Base-by-base conservation (phyloP, 2,329 filamentous ascomycete species). In the Xylariaceae sp. region DNA sequence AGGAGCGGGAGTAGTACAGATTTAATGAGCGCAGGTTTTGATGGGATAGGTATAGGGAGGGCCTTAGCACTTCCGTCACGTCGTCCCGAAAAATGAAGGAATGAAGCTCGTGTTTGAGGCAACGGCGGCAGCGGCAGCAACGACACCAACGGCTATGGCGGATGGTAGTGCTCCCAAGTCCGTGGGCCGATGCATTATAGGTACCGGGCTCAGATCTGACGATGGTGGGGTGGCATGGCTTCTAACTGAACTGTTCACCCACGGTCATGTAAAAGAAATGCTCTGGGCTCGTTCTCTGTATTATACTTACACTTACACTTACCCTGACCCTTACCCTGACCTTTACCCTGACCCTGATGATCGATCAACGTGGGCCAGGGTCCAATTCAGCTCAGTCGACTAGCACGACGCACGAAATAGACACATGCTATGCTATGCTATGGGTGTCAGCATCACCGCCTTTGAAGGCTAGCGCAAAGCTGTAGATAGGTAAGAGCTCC, bases 151-250 rank as follows among this genome's bases (percentile, higher is more conserved):
- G 3, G n/a, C 39, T 3, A 41, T 19, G 19, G 35, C 26, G 42
- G 32, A 11, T 8, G 43, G 11, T n/a, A 31, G 43, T n/a, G 29
- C 9, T 8, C 29, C 32, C 29, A 32, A 7, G 50, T 39, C 19
- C 56, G 51, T 56, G 46, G 31, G 35, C 54, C 30, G 39, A 47
- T 3, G 43, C 49, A 31, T 45, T 11, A 9, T 30, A 19, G 19
- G 19, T 19, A 31, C 29, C 48, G 31, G 37, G 39, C 40, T 26
- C 27, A 12, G 30, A 51, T 44, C 46, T 26, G 46, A 40, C 8
- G 46, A 49, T 26, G 42, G 37, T 51, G 46, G 44, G 29, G 56
- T 51, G 54, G 44, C 53, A 53, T 58, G 39, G 26, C 39, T 19
- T 40, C 4, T 8, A 45, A 8, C 32, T 9, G 8, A 37, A 37